A percentile compares a stretch with the other conserved stretches of the same genome.
These are phyloP conservation scores for Hawksworthiomyces lignivorus DNA, from an alignment of 2,329 filamentous ascomycete genomes.

Conservation along the genomic window DNA sequence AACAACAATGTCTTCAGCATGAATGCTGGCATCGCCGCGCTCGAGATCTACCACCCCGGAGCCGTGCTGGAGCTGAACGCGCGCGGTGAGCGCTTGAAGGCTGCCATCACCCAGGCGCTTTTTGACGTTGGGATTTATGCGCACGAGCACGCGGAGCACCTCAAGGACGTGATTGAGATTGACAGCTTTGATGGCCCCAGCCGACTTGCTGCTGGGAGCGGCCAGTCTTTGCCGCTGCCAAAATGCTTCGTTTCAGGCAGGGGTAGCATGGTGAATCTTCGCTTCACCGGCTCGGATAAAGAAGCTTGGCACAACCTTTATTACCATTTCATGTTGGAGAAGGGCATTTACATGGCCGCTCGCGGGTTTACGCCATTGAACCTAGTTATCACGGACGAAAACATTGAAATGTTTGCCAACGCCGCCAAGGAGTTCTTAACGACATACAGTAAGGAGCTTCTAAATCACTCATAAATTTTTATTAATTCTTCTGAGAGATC, in stretches of 20 bases:
- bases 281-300: slow-evolving; percentile 27
- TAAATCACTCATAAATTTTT: no score
- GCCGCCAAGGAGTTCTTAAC: slow-evolving; percentile 10
- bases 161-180: slow-evolving; percentile 10
- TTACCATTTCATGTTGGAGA: slow-evolving; percentile 20
- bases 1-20: slow-evolving; percentile 57
- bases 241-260: slow-evolving; percentile 16
- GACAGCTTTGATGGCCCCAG: slow-evolving; percentile 8
- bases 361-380: slow-evolving; percentile 18
- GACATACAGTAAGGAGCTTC: no score
- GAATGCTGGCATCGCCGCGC: slow-evolving; percentile 39
- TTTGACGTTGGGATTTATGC: slow-evolving; percentile 19
- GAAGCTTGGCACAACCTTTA: slow-evolving; percentile 16
- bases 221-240: slow-evolving; percentile 6
- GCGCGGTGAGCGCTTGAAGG: slow-evolving; percentile 22
- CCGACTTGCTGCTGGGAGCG: slow-evolving; percentile 1
- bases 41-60: slow-evolving; percentile 28
- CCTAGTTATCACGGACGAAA: slow-evolving; percentile 17
- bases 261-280: slow-evolving; percentile 26
- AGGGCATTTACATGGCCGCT: slow-evolving; percentile 19
- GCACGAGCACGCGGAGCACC: slow-evolving; percentile 8
- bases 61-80: slow-evolving; percentile 24
- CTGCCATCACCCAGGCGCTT: slow-evolving; percentile 21
- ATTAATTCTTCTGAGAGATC: no score
- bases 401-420: slow-evolving; percentile 16